phyloP scores from a whole-genome alignment of 768 basidiomycete genomes.

The Pleurotus salmoneostramineus region DNA sequence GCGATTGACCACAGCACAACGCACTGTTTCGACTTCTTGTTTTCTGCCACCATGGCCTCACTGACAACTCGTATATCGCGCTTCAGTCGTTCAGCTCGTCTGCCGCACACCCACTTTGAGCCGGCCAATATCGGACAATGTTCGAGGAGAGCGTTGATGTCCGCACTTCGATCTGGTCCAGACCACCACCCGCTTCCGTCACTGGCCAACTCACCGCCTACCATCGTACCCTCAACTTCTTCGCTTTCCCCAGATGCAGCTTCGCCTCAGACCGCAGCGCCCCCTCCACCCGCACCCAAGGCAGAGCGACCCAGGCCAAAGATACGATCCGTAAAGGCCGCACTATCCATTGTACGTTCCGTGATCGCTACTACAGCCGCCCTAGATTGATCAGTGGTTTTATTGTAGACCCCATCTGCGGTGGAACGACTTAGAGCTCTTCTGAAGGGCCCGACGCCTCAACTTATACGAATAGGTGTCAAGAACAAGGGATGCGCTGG shows the following conservation, averaged over 20 bases:
- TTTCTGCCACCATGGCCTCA: constrained; percentile 18
- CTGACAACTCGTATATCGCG: constrained; percentile 24
- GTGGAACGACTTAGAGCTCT: constrained; percentile 70
- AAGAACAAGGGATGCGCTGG: constrained; percentile 97
- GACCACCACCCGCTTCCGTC: constrained; percentile 21
- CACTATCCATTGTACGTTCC: constrained; percentile 62
- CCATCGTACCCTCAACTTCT: constrained; percentile 42
- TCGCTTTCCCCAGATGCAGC: constrained; percentile 54
- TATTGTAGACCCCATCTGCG: constrained; percentile 70
- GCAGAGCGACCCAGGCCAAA: constrained; percentile 59
- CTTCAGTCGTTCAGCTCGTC: constrained; percentile 26
- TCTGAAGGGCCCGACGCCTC: constrained; percentile 79
- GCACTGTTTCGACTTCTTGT: constrained; percentile 7
- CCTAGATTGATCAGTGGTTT: not conserved
- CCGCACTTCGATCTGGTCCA: constrained; percentile 44
- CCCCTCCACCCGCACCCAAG: constrained; percentile 68
- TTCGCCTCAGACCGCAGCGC: constrained; percentile 69
- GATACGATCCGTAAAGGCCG: constrained; percentile 71
- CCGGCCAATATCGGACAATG: constrained; percentile 26
- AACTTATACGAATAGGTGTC: constrained; percentile 92
- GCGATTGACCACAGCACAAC: not conserved
- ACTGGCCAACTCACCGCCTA: constrained; percentile 45
- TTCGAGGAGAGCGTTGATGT: constrained; percentile 63
- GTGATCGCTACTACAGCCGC: constrained; percentile 1
- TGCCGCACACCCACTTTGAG: constrained; percentile 26